These are phyloP conservation scores for Xerocomellus amylosporus DNA, from an alignment of 768 basidiomycete genomes.

Conservation along the genomic window DNA sequence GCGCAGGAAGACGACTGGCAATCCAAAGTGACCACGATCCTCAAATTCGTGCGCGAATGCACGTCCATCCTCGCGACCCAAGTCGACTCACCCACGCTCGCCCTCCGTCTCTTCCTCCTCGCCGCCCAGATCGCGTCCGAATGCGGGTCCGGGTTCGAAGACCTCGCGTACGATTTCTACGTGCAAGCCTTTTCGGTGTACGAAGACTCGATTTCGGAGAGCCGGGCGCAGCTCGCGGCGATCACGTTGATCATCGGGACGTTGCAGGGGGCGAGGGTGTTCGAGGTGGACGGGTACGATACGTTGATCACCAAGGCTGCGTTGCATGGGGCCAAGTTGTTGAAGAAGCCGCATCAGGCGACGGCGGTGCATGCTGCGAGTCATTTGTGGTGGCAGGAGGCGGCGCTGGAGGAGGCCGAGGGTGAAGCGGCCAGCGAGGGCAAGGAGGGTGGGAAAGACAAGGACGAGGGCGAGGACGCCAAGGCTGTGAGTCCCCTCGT, in stretches of 20 bases:
- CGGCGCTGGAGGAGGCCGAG: conserved; percentile 42
- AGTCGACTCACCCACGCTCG: conserved; percentile 90
- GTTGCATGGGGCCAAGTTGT: conserved; percentile 88
- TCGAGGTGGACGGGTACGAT: conserved; percentile 93
- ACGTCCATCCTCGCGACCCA: conserved; percentile 90
- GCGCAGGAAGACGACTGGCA: conserved; percentile 85
- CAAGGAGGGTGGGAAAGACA: conserved; percentile 24
- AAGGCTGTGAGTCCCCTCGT: conserved; percentile 52
- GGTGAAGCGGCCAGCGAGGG: conserved; percentile 24
- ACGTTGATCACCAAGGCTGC: conserved; percentile 99
- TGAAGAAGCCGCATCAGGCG: conserved; percentile 98
- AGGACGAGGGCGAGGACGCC: conserved; percentile 41
- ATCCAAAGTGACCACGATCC: conserved; percentile 77
- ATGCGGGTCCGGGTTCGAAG: conserved; percentile 90
- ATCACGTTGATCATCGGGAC: conserved; percentile 94
- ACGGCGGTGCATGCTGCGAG: conserved; percentile 93
- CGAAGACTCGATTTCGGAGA: conserved; percentile 96
- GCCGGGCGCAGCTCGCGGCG: conserved; percentile 93
- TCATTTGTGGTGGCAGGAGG: conserved; percentile 97
- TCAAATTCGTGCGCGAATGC: conserved; percentile 93
- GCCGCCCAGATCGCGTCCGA: conserved; percentile 95
- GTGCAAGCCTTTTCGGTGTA: conserved; percentile 98
- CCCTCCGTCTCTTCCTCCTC: conserved; percentile 91
- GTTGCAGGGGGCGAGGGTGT: conserved; percentile 85
- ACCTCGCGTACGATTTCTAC: conserved; percentile 95